phyloP scores from a whole-genome alignment of 2,329 filamentous ascomycete species.

The Cercospora janseana region DNA sequence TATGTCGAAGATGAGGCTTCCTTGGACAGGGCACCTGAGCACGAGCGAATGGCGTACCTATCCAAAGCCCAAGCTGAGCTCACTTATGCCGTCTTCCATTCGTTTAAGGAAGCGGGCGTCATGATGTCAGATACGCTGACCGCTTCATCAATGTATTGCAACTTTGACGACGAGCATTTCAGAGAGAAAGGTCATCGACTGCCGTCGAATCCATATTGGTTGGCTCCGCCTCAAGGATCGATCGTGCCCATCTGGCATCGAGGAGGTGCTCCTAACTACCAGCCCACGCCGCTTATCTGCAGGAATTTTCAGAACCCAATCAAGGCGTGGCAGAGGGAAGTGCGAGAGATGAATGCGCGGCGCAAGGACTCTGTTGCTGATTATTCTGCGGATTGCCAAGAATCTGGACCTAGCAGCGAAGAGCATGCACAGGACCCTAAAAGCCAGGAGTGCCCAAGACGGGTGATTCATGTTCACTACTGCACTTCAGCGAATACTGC shows the following conservation, averaged over 20 bases:
- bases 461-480: conserved; percentile 5
- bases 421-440: no score
- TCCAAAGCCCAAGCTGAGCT: conserved; percentile 13
- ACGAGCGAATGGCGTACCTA: conserved; percentile 6
- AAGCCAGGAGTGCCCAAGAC: no score
- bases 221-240: conserved; percentile 12
- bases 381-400: no score
- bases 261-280: conserved; percentile 13
- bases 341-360: not conserved
- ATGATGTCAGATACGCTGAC: conserved; percentile 13
- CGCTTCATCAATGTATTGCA: conserved; percentile 13
- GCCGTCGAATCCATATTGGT: conserved; percentile 14
- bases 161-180: conserved; percentile 13
- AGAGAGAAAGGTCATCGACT: conserved; percentile 6
- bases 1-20: conserved; percentile 1
- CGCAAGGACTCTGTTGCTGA: no score
- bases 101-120: conserved; percentile 3
- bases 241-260: conserved; percentile 17
- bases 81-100: conserved; percentile 14
- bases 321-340: conserved; percentile 11
- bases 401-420: no score
- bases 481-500: conserved; percentile 12
- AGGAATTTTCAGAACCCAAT: conserved; percentile 9
- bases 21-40: conserved; percentile 11
- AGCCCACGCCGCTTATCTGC: conserved; percentile 11